Evolutionary conservation across 495 filamentous ascomycete genomes (phyloP), one percentile per base, ranked within the genome.

Genomic region (Trichoderma parareesei): DNA sequence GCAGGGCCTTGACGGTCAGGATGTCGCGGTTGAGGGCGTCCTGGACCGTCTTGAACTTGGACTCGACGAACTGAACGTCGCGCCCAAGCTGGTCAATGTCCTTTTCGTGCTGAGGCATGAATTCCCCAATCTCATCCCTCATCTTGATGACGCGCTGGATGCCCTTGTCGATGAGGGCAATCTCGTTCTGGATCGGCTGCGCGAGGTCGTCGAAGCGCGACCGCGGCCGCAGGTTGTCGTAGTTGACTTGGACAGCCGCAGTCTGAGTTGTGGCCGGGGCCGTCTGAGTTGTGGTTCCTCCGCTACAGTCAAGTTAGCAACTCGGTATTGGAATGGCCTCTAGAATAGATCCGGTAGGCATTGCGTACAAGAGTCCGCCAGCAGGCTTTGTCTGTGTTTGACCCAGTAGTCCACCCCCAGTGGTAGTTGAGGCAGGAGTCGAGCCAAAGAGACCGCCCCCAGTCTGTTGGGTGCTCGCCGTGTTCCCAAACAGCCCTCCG

Each of bases 171-270:
- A 96, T 84, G 13, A 72, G 71, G 62, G 89, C 84, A 53, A 98
- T 88, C 57, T 89, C 73, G 60, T 83, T 83, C 67, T 96, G 90
- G n/a, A 97, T 77, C 43, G 88, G 84, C 68, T 93, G 89, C 53
- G 90, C 84, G 46, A 95, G 86, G 77, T 96, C 93, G 72, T 88
- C 87, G 77, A 92, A 97, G 64, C 94, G 88, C 8, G 94, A 97
- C 0, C 92, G 97, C 5, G 89, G 84, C 11, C 89, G 83, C 33
- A 97, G 79, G 71, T 90, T 87, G 72, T 81, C 83, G 38, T 89
- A 71, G 74, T 92, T 88, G 43, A 96, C 86, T 63, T 88, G 87
- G 18, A 92, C 90, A 7, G 91, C 90, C 7, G 89, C 84, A 7
- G 86, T 78, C 59, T 77, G 77, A 14, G 69, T 72, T 69, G 70